Evolutionary conservation across 352 stramenopile species (phyloP).

Genomic region (Globisporangium alternatum): DNA sequence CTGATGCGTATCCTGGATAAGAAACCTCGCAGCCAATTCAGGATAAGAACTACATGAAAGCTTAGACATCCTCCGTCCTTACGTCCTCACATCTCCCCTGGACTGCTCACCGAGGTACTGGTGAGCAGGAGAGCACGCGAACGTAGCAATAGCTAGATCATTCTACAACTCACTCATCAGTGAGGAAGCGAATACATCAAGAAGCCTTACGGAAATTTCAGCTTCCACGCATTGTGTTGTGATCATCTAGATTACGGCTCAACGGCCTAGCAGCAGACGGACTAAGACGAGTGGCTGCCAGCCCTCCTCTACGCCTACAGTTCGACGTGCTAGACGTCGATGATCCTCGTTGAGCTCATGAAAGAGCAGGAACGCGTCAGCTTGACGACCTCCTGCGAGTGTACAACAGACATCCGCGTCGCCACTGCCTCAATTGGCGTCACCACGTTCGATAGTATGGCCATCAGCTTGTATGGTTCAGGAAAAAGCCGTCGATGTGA

Average conservation of each 20-base stretch:
- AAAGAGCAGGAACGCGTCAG: too few species aligned
- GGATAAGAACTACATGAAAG: not conserved
- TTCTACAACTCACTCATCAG: slow-evolving; percentile 1
- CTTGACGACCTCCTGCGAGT: too few species aligned
- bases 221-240: not conserved
- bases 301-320: too few species aligned
- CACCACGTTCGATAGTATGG: too few species aligned
- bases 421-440: too few species aligned
- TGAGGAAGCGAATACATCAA: not conserved
- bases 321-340: too few species aligned
- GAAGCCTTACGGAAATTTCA: not conserved
- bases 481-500: too few species aligned
- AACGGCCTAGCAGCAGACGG: too few species aligned
- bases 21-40: not conserved
- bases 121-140: not conserved
- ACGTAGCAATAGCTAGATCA: not conserved
- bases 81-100: not conserved
- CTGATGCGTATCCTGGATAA: slow-evolving; percentile 1
- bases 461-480: too few species aligned
- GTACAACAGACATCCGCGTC: too few species aligned
- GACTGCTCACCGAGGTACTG: not conserved
- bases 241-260: not conserved
- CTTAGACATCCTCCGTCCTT: not conserved
- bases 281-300: too few species aligned
- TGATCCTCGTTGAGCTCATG: too few species aligned